Percentiles rank a stretch among this genome's conserved stretches.
phyloP scores from a whole-genome alignment of 371 early-diverging fungal species.

The Apophysomyces sp. region DNA sequence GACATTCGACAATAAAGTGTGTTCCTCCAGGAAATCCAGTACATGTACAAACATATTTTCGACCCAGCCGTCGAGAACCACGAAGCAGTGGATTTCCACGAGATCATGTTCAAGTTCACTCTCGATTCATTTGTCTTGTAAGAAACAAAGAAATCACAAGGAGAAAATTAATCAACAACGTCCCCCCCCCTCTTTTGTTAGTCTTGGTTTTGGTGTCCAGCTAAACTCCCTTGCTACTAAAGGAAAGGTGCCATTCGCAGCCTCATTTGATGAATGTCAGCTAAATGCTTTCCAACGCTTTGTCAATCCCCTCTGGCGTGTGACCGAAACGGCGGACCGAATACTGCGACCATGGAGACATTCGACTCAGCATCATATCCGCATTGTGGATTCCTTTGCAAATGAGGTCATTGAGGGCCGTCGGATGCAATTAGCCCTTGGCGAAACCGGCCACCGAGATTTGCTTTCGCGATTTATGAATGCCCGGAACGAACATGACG shows the following conservation, averaged over 20 bases:
- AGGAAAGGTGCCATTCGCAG: constrained; percentile 46
- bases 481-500: constrained; percentile 53
- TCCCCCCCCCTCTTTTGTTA: constrained; percentile 5
- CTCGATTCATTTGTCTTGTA: constrained; percentile 57
- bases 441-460: constrained; percentile 48
- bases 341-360: constrained; percentile 30
- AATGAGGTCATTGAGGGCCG: constrained; percentile 42
- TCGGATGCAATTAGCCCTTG: constrained; percentile 34
- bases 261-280: constrained; percentile 50
- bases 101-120: constrained; percentile 57
- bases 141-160: constrained; percentile 12
- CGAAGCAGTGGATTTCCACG: constrained; percentile 54
- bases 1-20: constrained; percentile 16
- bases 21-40: constrained; percentile 31
- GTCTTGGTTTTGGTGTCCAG: constrained; percentile 50
- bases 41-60: constrained; percentile 25
- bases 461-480: constrained; percentile 63
- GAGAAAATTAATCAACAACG: constrained; percentile 11
- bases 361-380: constrained; percentile 42
- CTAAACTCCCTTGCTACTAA: constrained; percentile 31
- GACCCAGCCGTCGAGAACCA: constrained; percentile 31
- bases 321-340: constrained; percentile 33
- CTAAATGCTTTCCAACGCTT: constrained; percentile 42
- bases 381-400: constrained; percentile 50
- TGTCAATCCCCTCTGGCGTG: constrained; percentile 53